These are phyloP conservation scores for Purpureocillium takamizusanense DNA, from an alignment of 2,329 filamentous ascomycete species.

Conservation along the genomic window DNA sequence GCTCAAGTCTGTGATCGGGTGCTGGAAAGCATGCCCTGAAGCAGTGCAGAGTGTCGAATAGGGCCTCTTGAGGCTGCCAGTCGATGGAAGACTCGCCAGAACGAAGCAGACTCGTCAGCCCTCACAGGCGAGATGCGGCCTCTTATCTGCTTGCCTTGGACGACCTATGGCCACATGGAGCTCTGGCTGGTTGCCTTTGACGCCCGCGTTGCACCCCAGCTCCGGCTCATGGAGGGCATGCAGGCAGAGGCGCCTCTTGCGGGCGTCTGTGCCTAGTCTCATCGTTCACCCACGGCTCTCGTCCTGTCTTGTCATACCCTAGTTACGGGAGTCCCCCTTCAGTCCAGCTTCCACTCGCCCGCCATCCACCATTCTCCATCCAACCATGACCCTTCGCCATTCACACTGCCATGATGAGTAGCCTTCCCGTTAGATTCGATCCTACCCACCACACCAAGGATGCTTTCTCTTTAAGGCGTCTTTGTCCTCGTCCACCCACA, in stretches of 20 bases:
- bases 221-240: conserved; percentile 4
- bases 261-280: conserved; percentile 1
- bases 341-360: background rate
- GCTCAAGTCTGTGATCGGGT: too few relatives aligned
- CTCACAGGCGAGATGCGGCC: too few relatives aligned
- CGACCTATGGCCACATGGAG: too few relatives aligned
- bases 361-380: conserved; percentile 2
- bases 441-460: conserved; percentile 5
- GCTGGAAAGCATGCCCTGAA: too few relatives aligned
- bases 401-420: background rate
- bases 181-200: too few relatives aligned
- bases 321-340: background rate
- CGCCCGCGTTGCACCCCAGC: conserved; percentile 6
- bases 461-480: background rate
- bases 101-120: too few relatives aligned
- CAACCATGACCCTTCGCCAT: conserved; percentile 1
- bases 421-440: conserved; percentile 8
- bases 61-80: too few relatives aligned
- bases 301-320: conserved; percentile 5
- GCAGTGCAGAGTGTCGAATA: too few relatives aligned
- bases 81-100: too few relatives aligned
- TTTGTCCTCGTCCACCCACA: background rate
- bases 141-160: too few relatives aligned
- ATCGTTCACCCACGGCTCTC: background rate
- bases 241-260: background rate